A percentile compares a stretch with the other conserved stretches of the same genome.
Evolutionary conservation across 805 yeast species (phyloP).

Genomic region (Ascoidea rubescens): DNA sequence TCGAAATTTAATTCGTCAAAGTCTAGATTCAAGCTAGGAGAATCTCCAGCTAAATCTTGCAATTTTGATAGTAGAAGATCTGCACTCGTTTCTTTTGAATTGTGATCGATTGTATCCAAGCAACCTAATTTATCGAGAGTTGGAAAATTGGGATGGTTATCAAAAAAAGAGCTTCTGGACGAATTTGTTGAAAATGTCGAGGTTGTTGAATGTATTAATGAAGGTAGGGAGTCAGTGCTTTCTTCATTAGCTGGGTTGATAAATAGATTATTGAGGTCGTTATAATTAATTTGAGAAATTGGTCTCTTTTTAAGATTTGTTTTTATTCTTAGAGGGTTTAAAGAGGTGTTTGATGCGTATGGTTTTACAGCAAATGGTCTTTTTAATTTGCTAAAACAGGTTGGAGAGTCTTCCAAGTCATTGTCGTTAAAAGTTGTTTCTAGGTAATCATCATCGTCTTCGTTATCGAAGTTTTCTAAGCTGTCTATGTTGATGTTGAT

Average conservation of each 20-base stretch:
- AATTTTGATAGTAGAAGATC: neutral
- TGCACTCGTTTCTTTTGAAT: neutral
- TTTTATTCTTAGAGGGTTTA: too few relatives aligned
- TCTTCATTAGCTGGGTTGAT: neutral
- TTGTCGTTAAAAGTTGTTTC: too few relatives aligned
- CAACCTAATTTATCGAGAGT: neutral
- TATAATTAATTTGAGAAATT: too few relatives aligned
- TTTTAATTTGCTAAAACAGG: too few relatives aligned
- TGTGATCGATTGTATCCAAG: neutral
- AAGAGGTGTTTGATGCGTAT: too few relatives aligned
- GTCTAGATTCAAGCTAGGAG: neutral
- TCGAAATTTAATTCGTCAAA: neutral
- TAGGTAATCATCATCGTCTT: too few relatives aligned
- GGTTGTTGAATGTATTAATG: neutral
- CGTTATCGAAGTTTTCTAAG: too few relatives aligned
- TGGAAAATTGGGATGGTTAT: neutral
- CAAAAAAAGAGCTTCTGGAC: neutral
- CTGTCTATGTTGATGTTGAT: too few relatives aligned
- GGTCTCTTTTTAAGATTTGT: too few relatives aligned
- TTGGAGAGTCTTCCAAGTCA: too few relatives aligned
- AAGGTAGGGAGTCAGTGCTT: neutral
- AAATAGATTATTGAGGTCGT: neutral
- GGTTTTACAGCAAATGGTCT: too few relatives aligned
- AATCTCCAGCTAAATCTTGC: neutral
- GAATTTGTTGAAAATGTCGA: neutral